Evolutionary conservation across 1,284 basidiomycete species (phyloP), one percentile per base, ranked within the genome.

Genomic region (Lignosus rhinocerotis): DNA sequence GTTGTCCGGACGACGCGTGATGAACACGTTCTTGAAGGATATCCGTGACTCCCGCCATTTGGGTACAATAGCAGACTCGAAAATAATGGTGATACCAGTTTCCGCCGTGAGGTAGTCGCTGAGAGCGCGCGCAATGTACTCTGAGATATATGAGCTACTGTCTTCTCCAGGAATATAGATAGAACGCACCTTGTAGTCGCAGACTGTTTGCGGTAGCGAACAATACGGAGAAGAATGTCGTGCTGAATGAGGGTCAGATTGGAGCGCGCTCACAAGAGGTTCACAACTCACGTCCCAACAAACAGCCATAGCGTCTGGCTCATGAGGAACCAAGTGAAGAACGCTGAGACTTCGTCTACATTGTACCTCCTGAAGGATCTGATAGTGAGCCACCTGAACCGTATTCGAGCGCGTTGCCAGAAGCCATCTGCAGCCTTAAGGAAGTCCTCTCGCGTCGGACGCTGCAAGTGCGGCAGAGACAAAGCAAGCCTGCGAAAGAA

Each of bases 341-440:
- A 98, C 1, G 96, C 96, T 53, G 94, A 96, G 58, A 97, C 91
- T 72, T 99, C 97, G 72, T 99, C 97, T 50, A 93, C 90, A 66
- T 98, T 96, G 77, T 97, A 99, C 66, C 88, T 89, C 34, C 96
- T 85, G 77, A 98, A 99, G 0, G 94, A 94, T 64, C 93, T 85
- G 67, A 99, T 97, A 10, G 94, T 96, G 66, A 96, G 92, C 97
- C 97, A 99, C 72, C 95, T 95, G 77, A 98, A 94, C n/a, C 94
- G 86, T 64, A 99, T 93, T 14, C 90, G 83, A 36, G 93, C 73
- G 2, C 97, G 86, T 65, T 96, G 86, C 90, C 94, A 96, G 73
- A 96, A 95, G 7, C 90, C 88, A 46, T 84, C 91, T 3, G 96
- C 89, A 3, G 94, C 88, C 30, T 84, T 85, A 39, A 99, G 80